Conservation (phyloP, 2,329 filamentous ascomycete species). For the Fusarium praegraminearum region DNA sequence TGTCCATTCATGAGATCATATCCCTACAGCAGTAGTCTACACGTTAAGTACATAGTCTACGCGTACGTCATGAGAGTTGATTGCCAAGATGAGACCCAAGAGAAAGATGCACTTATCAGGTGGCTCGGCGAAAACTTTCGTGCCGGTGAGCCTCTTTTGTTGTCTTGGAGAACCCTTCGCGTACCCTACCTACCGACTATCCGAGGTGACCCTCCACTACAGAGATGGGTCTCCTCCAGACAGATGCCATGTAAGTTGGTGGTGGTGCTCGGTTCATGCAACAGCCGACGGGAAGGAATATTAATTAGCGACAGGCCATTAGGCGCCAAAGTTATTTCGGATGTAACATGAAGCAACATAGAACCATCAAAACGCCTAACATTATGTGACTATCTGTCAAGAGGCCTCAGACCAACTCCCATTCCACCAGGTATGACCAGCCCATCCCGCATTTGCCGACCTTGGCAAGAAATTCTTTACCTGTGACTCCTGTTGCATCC, state of each 20-base stretch:
- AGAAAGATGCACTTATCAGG: slow-evolving; percentile 14
- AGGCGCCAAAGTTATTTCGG: slow-evolving; percentile 12
- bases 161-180: slow-evolving; percentile 11
- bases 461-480: slow-evolving; percentile 59
- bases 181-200: neutral
- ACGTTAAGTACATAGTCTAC: slow-evolving; percentile 1
- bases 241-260: neutral
- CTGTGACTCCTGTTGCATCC: slow-evolving; percentile 63
- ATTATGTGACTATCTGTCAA: slow-evolving; percentile 16
- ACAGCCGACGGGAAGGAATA: slow-evolving; percentile 15
- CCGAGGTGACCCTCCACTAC: neutral
- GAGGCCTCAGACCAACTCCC: slow-evolving; percentile 60
- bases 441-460: slow-evolving; percentile 60
- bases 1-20: slow-evolving; percentile 8
- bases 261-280: slow-evolving; percentile 24
- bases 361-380: slow-evolving; percentile 15
- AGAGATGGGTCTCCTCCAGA: neutral
- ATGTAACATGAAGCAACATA: slow-evolving; percentile 8
- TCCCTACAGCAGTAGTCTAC: neutral
- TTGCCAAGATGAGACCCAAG: slow-evolving; percentile 17
- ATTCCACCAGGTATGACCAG: slow-evolving; percentile 60
- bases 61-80: slow-evolving; percentile 12
- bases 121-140: slow-evolving; percentile 11
- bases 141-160: slow-evolving; percentile 3
- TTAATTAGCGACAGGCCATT: slow-evolving; percentile 6